phyloP scores from a whole-genome alignment of 305 asterid species.

The Petunia hybrid region DNA sequence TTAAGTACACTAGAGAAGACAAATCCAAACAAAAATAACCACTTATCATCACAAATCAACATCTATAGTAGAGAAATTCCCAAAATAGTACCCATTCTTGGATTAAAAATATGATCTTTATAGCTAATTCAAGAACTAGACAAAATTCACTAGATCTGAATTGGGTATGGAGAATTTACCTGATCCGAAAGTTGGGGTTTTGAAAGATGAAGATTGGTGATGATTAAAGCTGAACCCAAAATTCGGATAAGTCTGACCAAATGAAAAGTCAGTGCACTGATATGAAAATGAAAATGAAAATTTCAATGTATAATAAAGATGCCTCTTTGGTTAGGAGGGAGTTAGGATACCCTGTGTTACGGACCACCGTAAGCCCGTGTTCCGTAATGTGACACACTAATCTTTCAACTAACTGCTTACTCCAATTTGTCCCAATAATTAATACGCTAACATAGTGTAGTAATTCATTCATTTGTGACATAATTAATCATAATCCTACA shows the following conservation, averaged over 20 bases:
- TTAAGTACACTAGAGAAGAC: too few relatives aligned
- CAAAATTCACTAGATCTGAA: slow-evolving; percentile 24
- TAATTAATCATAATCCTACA: too few relatives aligned
- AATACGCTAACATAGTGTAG: too few relatives aligned
- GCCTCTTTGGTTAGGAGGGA: neutral
- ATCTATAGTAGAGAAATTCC: neutral
- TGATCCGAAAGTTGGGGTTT: slow-evolving; percentile 42
- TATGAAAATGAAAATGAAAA: too few relatives aligned
- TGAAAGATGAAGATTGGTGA: slow-evolving; percentile 16
- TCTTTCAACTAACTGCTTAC: neutral
- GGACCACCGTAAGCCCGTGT: neutral
- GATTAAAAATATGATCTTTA: neutral
- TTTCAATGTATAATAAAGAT: neutral
- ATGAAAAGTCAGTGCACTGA: slow-evolving; percentile 6
- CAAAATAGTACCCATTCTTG: neutral
- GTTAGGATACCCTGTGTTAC: neutral
- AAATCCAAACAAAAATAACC: too few relatives aligned
- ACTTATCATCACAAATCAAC: too few relatives aligned
- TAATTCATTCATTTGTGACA: too few relatives aligned
- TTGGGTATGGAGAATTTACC: slow-evolving; percentile 30
- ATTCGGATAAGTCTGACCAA: slow-evolving; percentile 54
- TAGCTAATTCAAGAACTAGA: neutral
- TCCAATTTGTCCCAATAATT: neutral
- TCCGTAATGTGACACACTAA: neutral
- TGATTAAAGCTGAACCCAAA: slow-evolving; percentile 37